phyloP scores from a whole-genome alignment of 257 asterid species.

The Paulownia fortunei region DNA sequence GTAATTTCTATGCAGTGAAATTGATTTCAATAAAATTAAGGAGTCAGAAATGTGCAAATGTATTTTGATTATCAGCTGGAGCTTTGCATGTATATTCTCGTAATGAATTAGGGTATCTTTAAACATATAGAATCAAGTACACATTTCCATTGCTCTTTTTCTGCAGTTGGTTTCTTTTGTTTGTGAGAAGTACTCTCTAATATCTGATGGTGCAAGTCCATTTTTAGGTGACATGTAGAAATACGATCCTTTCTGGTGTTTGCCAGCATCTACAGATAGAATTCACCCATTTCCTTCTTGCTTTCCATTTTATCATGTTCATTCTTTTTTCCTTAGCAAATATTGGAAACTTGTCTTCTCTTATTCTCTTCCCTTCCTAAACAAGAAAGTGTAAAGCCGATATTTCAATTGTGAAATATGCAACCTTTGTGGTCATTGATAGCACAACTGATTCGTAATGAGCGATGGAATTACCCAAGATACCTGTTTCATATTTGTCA shows the following conservation, averaged over 20 bases:
- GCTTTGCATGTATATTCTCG: constrained; percentile 13
- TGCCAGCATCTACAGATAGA: not conserved
- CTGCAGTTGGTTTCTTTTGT: not conserved
- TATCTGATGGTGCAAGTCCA: not conserved
- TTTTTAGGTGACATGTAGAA: not conserved
- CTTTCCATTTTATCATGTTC: not conserved
- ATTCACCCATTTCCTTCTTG: not conserved
- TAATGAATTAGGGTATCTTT: constrained; percentile 1
- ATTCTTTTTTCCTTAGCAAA: not conserved
- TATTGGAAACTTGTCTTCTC: not conserved
- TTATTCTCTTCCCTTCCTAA: not conserved
- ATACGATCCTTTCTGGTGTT: no score
- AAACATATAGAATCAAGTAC: not conserved
- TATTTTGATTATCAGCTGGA: constrained; percentile 9
- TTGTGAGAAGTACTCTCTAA: not conserved
- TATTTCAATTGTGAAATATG: not conserved
- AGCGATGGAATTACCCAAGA: no score
- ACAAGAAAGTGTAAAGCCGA: not conserved
- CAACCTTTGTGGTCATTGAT: no score
- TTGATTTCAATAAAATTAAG: not conserved
- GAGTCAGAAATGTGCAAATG: not conserved
- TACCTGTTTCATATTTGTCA: no score
- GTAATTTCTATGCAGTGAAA: constrained; percentile 7
- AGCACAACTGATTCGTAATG: no score
- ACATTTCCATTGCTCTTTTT: not conserved